These are phyloP conservation scores for Myrmaecium sp. DNA, from an alignment of 2,329 filamentous ascomycete genomes.

Conservation along the genomic window DNA sequence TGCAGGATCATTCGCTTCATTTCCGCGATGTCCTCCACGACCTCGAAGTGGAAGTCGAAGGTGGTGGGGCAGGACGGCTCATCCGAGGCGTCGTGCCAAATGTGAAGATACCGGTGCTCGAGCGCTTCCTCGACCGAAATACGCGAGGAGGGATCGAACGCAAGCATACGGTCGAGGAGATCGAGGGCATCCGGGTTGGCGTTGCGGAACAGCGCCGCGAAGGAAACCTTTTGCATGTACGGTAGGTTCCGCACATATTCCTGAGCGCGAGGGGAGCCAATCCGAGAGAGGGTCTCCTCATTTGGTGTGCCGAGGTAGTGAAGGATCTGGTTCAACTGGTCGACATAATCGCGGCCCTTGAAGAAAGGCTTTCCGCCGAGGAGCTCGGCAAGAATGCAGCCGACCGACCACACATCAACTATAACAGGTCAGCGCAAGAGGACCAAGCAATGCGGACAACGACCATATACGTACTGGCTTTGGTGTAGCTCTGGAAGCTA, in stretches of 20 bases:
- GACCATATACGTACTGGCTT: slow-evolving; percentile 98
- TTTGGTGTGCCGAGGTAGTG: slow-evolving; percentile 95
- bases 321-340: slow-evolving; percentile 97
- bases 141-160: slow-evolving; percentile 85
- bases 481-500: slow-evolving; percentile 99
- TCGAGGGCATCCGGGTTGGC: slow-evolving; percentile 94
- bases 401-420: slow-evolving; percentile 99
- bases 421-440: slow-evolving; percentile 8
- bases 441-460: slow-evolving; percentile 25
- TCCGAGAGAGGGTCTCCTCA: slow-evolving; percentile 82
- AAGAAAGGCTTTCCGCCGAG: slow-evolving; percentile 95
- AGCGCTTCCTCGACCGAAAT: slow-evolving; percentile 91
- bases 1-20: slow-evolving; percentile 96
- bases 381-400: slow-evolving; percentile 91
- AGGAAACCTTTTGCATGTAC: slow-evolving; percentile 84
- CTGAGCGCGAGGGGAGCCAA: slow-evolving; percentile 87
- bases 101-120: slow-evolving; percentile 89
- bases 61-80: slow-evolving; percentile 85
- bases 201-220: slow-evolving; percentile 75
- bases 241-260: slow-evolving; percentile 96
- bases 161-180: slow-evolving; percentile 89
- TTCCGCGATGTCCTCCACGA: slow-evolving; percentile 84
- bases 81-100: slow-evolving; percentile 96
- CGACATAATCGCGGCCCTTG: slow-evolving; percentile 97
- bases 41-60: slow-evolving; percentile 97